Evolutionary conservation across 306 rosid genomes (phyloP).

Genomic region (Argentina anserina): DNA sequence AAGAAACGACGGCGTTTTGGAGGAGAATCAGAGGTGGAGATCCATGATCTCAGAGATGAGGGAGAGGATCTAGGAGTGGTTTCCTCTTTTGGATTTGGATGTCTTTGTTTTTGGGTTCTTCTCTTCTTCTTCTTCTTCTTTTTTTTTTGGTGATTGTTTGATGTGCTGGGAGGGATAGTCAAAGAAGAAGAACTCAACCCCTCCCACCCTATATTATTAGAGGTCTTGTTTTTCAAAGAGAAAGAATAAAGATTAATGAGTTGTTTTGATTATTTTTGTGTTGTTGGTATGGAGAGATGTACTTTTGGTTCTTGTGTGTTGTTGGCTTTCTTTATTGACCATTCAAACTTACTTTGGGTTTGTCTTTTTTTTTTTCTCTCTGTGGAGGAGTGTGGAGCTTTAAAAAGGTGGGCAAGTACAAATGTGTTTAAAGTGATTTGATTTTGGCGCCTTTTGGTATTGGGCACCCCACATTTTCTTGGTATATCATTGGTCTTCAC

Average conservation of each 20-base stretch:
- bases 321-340: slow-evolving; percentile 48
- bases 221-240: not conserved
- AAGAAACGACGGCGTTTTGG: slow-evolving; percentile 2
- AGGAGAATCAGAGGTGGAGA: slow-evolving; percentile 41
- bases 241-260: not conserved
- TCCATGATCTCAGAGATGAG: slow-evolving; percentile 24
- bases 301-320: slow-evolving; percentile 9
- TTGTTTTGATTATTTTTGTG: not conserved
- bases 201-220: slow-evolving; percentile 7
- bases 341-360: slow-evolving; percentile 40
- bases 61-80: slow-evolving; percentile 5
- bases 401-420: slow-evolving; percentile 4
- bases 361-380: not conserved
- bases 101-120: slow-evolving; percentile 25
- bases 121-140: slow-evolving; percentile 28
- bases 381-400: slow-evolving; percentile 5
- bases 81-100: slow-evolving; percentile 35
- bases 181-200: slow-evolving; percentile 39
- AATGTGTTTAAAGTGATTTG: not conserved
- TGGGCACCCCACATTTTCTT: not conserved
- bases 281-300: not conserved
- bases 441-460: slow-evolving; percentile 4
- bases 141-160: slow-evolving; percentile 39
- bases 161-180: slow-evolving; percentile 84
- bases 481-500: not conserved